Conservation (phyloP, 257 asterid species). For the Capsicum pubescens region DNA sequence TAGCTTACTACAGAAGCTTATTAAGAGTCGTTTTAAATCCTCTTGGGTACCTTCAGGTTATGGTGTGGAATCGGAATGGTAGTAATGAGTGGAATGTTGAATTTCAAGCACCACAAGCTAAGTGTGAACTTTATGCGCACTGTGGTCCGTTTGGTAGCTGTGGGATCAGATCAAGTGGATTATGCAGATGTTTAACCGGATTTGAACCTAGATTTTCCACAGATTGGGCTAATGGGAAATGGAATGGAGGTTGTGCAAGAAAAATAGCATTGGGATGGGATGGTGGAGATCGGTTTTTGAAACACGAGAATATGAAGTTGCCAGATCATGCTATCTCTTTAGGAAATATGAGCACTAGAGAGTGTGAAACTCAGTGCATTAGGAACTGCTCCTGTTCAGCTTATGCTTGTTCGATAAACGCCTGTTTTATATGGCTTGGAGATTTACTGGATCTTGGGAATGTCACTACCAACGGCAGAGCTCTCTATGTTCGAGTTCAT, state of each 20-base stretch:
- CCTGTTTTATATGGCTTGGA: slow-evolving; percentile 30
- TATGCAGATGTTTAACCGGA: slow-evolving; percentile 23
- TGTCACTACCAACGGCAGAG: background rate
- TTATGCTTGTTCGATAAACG: background rate
- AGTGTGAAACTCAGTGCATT: slow-evolving; percentile 25
- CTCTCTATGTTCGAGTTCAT: slow-evolving; percentile 4
- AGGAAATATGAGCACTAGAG: background rate
- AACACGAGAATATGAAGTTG: background rate
- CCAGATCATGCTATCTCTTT: background rate
- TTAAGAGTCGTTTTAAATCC: background rate
- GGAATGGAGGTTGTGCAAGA: slow-evolving; percentile 23
- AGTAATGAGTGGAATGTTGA: background rate
- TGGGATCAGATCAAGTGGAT: background rate
- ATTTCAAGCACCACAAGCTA: background rate
- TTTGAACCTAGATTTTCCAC: slow-evolving; percentile 8
- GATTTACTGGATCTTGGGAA: slow-evolving; percentile 8
- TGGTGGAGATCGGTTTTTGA: background rate
- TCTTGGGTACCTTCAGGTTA: background rate
- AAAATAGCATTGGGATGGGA: slow-evolving; percentile 13
- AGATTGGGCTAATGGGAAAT: background rate
- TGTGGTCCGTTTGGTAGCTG: slow-evolving; percentile 30
- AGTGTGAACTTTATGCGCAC: background rate
- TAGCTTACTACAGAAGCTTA: background rate
- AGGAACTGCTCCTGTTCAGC: slow-evolving; percentile 20
- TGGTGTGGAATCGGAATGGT: background rate